A percentile compares a stretch with the other conserved stretches of the same genome.
Evolutionary conservation across 2,329 filamentous ascomycete species (phyloP).

Genomic region (Furcasterigmium furcatum): DNA sequence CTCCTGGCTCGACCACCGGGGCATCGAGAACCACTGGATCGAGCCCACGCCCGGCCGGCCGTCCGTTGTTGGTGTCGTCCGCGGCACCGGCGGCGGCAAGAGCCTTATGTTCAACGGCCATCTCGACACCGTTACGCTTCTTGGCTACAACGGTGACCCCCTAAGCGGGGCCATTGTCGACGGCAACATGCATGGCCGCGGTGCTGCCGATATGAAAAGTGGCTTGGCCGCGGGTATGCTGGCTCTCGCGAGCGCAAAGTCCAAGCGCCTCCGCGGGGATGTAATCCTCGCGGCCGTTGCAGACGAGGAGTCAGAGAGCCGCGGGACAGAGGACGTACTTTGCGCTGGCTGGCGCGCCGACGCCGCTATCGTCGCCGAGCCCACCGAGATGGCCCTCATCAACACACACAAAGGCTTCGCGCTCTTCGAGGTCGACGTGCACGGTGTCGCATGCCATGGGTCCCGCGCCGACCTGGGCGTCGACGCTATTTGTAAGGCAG

Average conservation of each 20-base stretch:
- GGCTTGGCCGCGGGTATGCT: constrained; percentile 44
- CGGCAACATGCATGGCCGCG: constrained; percentile 40
- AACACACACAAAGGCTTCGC: constrained; percentile 49
- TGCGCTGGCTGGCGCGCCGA: constrained; percentile 50
- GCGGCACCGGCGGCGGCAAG: constrained; percentile 42
- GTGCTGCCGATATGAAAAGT: constrained; percentile 48
- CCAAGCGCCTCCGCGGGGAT: constrained; percentile 39
- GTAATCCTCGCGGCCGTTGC: constrained; percentile 51
- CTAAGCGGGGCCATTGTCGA: constrained; percentile 31
- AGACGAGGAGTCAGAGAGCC: constrained; percentile 48
- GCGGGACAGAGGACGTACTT: constrained; percentile 47
- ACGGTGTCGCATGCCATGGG: constrained; percentile 38
- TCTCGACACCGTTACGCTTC: constrained; percentile 46
- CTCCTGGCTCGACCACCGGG: constrained; percentile 48
- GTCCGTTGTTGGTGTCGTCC: constrained; percentile 44
- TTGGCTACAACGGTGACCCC: constrained; percentile 41
- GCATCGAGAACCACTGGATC: constrained; percentile 46
- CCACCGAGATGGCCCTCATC: constrained; percentile 37
- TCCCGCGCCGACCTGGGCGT: constrained; percentile 38
- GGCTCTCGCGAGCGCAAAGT: constrained; percentile 21
- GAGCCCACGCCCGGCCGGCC: constrained; percentile 43
- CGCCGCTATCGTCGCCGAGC: constrained; percentile 46
- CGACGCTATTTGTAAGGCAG: constrained; percentile 49
- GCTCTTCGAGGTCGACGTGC: constrained; percentile 38
- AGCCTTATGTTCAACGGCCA: constrained; percentile 51